Evolutionary conservation across 768 basidiomycete species (phyloP), one percentile per base, ranked within the genome.

Genomic region (Leccinum broughii): DNA sequence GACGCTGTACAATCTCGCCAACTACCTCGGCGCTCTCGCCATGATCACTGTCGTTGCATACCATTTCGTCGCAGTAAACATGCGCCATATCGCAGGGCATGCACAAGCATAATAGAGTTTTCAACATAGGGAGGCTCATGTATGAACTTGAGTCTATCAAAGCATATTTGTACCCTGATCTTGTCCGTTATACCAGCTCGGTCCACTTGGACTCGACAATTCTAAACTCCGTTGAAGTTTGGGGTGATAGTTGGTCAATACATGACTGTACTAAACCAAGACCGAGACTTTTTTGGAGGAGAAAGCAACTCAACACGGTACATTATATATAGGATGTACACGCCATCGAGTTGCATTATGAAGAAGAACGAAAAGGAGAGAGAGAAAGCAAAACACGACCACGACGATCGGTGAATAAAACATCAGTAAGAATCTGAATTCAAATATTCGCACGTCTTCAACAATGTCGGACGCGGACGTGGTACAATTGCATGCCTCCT

Each of bases 51-150:
- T 95, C 57, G 88, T 98, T 56, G 83, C 85, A 51, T 97, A 95
- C 75, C 95, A 98, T 77, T 85, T 96, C 68, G 78, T 98, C 54
- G 88, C 92, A 35, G 92, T 96, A 62, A 95, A 95, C 67, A 85
- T 86, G 44, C 81, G 82, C 22, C 68, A 79, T 62, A 62, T 82
- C 70, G 70, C 72, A 73, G 60, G 63, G 62, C 62, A 69, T 20
- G 8, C 51, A n/a, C 52, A 59, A 24, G 24, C 55, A 44, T 48
- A 55, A 20, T 60, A 66, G 49, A 26, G 48, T 15, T 24, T 48
- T n/a, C 46, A 22, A 11, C 20, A 24, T 49, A 17, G 49, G 46
- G 44, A 46, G n/a, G n/a, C 44, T 46, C 5, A 20, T 46, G 44
- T 46, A 41, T 20, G n/a, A 46, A 11, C 44, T 46, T 46, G 44